A percentile compares a stretch with the other conserved stretches of the same genome.
Evolutionary conservation across 257 asterid genomes (phyloP).

Genomic region (Linaria vulgaris): DNA sequence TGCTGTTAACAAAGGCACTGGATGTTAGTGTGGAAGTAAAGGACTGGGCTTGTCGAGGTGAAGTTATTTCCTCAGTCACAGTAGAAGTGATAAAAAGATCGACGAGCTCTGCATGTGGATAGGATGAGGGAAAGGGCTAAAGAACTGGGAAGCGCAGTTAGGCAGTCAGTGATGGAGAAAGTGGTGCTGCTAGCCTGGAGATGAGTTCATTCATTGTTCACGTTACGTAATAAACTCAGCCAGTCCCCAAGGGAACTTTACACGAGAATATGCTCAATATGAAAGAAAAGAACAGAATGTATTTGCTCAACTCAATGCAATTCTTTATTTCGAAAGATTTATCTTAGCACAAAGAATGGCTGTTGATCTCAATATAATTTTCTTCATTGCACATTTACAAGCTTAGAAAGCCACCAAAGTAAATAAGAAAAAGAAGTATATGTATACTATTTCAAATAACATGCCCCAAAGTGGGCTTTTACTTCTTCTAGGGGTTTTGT

Average conservation of each 20-base stretch:
- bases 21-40: constrained; percentile 2
- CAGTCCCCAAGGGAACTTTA: not conserved
- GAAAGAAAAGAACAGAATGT: no score
- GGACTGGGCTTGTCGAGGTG: not conserved
- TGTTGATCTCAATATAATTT: no score
- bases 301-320: no score
- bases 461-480: no score
- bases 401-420: no score
- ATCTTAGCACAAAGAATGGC: no score
- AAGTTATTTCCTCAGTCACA: not conserved
- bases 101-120: not conserved
- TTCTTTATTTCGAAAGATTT: no score
- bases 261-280: not conserved
- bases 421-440: no score
- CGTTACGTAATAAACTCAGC: not conserved
- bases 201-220: constrained; percentile 19
- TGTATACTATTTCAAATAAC: no score
- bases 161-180: not conserved
- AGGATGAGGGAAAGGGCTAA: constrained; percentile 15
- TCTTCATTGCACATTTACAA: no score
- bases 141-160: not conserved
- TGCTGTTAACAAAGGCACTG: not conserved
- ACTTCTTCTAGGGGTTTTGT: no score
- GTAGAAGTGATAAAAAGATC: not conserved
- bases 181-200: constrained; percentile 3